These are phyloP conservation scores for Geosmithia putterillii DNA, from an alignment of 2,329 filamentous ascomycete genomes.

Conservation along the genomic window DNA sequence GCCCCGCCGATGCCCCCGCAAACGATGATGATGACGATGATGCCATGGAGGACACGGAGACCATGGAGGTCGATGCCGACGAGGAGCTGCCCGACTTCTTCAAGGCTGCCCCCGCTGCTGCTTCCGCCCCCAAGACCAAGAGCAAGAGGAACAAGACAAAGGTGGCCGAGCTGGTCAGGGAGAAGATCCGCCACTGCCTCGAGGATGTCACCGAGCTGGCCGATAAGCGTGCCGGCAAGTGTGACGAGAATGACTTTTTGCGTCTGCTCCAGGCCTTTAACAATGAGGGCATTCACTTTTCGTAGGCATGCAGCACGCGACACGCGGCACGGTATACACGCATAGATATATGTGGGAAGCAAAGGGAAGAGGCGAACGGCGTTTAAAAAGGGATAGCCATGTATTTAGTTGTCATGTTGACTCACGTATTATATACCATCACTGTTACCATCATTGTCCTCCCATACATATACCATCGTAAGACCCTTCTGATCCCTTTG, in stretches of 20 bases:
- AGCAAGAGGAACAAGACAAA: constrained; percentile 66
- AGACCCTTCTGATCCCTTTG: no score
- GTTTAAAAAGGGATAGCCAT: not conserved
- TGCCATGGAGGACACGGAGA: constrained; percentile 28
- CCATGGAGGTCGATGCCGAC: constrained; percentile 43
- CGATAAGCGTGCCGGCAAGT: constrained; percentile 72
- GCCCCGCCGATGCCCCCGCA: constrained; percentile 30
- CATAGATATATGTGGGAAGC: not conserved
- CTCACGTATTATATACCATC: not conserved
- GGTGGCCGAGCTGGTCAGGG: constrained; percentile 67
- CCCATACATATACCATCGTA: no score
- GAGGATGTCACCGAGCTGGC: constrained; percentile 68
- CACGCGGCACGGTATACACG: no score
- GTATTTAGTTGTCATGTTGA: not conserved
- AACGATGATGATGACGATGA: constrained; percentile 26
- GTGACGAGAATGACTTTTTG: constrained; percentile 87
- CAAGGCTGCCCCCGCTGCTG: constrained; percentile 43
- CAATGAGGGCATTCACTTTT: constrained; percentile 86
- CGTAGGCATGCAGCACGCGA: constrained; percentile 30
- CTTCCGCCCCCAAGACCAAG: constrained; percentile 42
- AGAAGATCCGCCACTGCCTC: constrained; percentile 78
- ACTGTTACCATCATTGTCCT: not conserved
- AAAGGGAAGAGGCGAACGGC: not conserved
- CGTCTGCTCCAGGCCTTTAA: constrained; percentile 74
- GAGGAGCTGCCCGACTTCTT: constrained; percentile 64